Conservation (phyloP, 805 yeast species). For the Wickerhamiella slavikovae region DNA sequence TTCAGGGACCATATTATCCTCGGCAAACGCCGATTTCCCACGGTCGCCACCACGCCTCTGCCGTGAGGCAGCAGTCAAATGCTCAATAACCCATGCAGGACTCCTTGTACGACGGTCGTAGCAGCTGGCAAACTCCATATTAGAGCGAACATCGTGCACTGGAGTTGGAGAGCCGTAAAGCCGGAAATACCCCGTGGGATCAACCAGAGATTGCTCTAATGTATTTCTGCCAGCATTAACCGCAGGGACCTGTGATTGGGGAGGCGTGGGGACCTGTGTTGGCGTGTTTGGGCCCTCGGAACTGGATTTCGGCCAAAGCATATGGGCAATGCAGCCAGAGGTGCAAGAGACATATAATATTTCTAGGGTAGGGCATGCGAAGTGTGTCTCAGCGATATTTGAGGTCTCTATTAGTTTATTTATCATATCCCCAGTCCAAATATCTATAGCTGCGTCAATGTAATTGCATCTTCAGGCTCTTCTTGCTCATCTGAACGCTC, state of each 20-base stretch:
- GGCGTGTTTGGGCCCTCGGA: no score
- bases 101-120: conserved; percentile 69
- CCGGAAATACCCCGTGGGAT: conserved; percentile 61
- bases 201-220: conserved; percentile 20
- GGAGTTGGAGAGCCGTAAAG: conserved; percentile 94
- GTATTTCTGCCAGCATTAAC: no score
- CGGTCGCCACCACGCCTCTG: conserved; percentile 31
- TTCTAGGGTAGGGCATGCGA: no score
- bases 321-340: no score
- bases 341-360: no score
- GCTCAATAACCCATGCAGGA: conserved; percentile 68
- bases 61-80: conserved; percentile 50
- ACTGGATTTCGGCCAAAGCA: no score
- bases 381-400: no score
- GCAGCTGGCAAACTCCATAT: conserved; percentile 65
- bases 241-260: no score
- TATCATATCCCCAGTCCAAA: no score
- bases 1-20: conserved; percentile 65
- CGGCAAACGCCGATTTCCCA: conserved; percentile 61
- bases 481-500: conserved; percentile 5
- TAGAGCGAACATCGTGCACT: conserved; percentile 54
- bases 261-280: no score
- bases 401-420: no score
- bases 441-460: no score
- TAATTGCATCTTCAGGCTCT: conserved; percentile 12